Evolutionary conservation across 2,329 filamentous ascomycete species (phyloP), one percentile per base, ranked within the genome.

Genomic region (Colletotrichum gloeosporioides): DNA sequence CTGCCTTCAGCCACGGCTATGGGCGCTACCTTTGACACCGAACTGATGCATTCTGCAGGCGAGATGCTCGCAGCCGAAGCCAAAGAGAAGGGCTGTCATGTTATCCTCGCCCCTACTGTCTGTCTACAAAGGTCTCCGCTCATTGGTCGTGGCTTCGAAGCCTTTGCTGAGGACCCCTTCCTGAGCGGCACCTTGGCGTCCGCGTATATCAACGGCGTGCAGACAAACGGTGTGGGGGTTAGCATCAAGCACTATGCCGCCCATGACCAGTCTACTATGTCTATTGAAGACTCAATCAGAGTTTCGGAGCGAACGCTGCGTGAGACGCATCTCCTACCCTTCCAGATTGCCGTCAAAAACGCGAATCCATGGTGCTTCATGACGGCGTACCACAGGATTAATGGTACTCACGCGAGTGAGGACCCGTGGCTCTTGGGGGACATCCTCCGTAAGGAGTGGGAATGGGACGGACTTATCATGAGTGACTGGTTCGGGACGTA

Each of bases 401-500:
- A 84, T 62, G 79, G 79, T 12, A 76, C 78, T 0, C 84, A 8
- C 73, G 73, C n/a, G 78, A 83, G 64, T 78, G 83, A 83, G 88
- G 31, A 88, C 77, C 79, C 81, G 57, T 85, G n/a, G 77, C 82
- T 91, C 18, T 82, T 92, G 3, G 85, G 89, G 6, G 84, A 85
- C 7, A 85, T 92, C 72, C 82, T 92, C 29, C 85, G 90, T 12
- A 83, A 85, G 59, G 90, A 92, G 80, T 92, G 90, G 90, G 88
- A 87, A 0, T 92, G 88, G 86, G 83, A 89, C 3, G 90, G 90
- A 4, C 80, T 91, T 44, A 82, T 92, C 32, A 90, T 92, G 88
- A 91, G 89, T 78, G 90, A 92, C 82, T 92, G 90, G 90, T 88
- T 85, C 78, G 90, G 89, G 70, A 90, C 87, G 3, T 92, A 92